Evolutionary conservation across 306 rosid species (phyloP), one percentile per base, ranked within the genome.

Genomic region (Myrica gale): DNA sequence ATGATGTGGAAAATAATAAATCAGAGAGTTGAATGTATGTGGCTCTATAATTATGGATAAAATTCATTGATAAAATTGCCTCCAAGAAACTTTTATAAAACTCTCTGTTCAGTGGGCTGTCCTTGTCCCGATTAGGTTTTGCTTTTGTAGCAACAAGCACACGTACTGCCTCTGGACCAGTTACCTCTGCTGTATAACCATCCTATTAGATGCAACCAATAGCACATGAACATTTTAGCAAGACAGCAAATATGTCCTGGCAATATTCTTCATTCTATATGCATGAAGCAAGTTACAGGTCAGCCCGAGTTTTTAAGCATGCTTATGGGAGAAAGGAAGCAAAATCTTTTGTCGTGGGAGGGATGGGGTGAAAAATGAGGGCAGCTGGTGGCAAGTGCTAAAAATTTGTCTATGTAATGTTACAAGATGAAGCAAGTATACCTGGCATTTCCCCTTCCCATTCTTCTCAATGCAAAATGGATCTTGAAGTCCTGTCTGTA

Each of bases 141-240:
- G 99, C 96, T 83, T 84, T 88, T 76, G 90, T 92, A 50, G 97
- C 99, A 48, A 95, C 96, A 68, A 95, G 97, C 73, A 92, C 91
- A 15, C 68, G 77, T 47, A 89, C 92, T 21, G 91, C 91, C 44
- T 87, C 90, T 19, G 81, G 69, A 79, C 97, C 97, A 42, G 83
- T 82, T 65, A 80, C 79, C 75, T 87, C 93, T 47, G 32, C 44
- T 68, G 99, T 95, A 79, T 92, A 95, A 46, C 99, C 99, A 79
- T 95, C 99, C 99, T 95, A 17, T 9, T 48, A 17, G 75, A 85
- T 47, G 23, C 58, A 45, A 57, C 5, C 6, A 62, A 39, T 32
- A 37, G 16, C 37, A 32, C 32, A 26, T 26, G 1, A 26, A 26
- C 2, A 26, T 26, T 26, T 26, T 26, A 26, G 32, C 32, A 26